Percentiles rank a stretch among this genome's conserved stretches.
Evolutionary conservation across 1,284 basidiomycete species (phyloP).

Genomic region (Ceratorhiza oryzae-sativae): DNA sequence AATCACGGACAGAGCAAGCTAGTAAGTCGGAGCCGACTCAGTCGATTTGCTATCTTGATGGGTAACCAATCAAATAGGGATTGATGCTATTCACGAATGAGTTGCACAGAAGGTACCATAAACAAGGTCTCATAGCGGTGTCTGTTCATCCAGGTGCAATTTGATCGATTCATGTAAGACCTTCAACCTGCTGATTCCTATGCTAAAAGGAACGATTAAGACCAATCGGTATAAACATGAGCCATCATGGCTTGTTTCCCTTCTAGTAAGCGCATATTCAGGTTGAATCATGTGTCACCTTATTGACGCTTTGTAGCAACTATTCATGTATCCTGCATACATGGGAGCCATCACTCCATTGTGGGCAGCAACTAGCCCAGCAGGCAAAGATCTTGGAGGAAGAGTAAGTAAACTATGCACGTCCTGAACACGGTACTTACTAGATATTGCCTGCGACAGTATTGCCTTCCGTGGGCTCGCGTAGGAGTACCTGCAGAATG

Average conservation of each 20-base stretch:
- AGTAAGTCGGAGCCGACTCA: no score
- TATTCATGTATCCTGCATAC: constrained; percentile 34
- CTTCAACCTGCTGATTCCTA: background rate
- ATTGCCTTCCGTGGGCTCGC: constrained; percentile 31
- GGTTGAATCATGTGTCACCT: background rate
- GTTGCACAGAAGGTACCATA: constrained; percentile 42
- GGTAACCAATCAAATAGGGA: constrained; percentile 13
- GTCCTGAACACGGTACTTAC: background rate
- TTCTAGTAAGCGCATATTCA: constrained; percentile 27
- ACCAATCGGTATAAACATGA: constrained; percentile 31
- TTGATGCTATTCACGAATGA: constrained; percentile 42
- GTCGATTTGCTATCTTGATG: no score
- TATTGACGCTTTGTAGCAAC: constrained; percentile 8
- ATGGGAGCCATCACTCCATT: constrained; percentile 37
- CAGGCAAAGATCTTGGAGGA: constrained; percentile 31
- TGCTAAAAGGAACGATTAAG: constrained; percentile 20
- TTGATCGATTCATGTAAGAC: background rate
- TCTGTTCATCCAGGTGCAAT: constrained; percentile 40
- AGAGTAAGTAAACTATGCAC: constrained; percentile 11
- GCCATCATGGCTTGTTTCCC: constrained; percentile 4
- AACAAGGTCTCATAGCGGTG: constrained; percentile 42
- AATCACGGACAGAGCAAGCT: constrained; percentile 36
- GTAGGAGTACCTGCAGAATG: constrained; percentile 27
- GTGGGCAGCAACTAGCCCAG: constrained; percentile 33
- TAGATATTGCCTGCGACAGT: constrained; percentile 1